Base-by-base conservation (phyloP, 805 yeast genomes). In the Candida pseudoglaebosa region DNA sequence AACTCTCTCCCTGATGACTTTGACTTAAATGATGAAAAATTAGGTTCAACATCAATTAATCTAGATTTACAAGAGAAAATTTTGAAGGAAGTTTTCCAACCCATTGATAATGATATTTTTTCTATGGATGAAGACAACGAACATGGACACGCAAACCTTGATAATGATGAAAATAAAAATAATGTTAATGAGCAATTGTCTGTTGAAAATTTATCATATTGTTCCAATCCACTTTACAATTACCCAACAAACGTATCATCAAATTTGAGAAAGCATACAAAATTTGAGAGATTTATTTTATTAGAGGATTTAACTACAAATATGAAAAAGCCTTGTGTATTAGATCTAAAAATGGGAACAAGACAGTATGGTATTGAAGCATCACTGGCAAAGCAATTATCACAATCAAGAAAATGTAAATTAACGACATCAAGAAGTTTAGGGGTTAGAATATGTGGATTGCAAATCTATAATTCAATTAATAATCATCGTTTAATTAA, bases 351-450 rank as follows among this genome's bases (percentile, higher is more conserved):
- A 57, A 93, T 93, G 98, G 99, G 99, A 0, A 91, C 99, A 0
- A 73, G 99, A 42, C 99, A 93, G 61, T 93, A 93, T 53, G 99
- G 99, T 7, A 83, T 91, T n/a, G 95, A 89, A 46, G 97, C 98
- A 0, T 71, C 73, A 4, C 58, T 63, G 10, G 64, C 78, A 35
- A 93, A 93, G 61, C 83, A 80, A 53, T 56, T 65, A 34, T 86
- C 96, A 1, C 99, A 93, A 63, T 65, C 86, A 24, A 70, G 71
- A 39, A 93, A 93, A 61, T 93, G 99, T 60, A 65, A 73, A 3
- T 62, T 69, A 40, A 91, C 98, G 0, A 91, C 98, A 0, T 82
- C 93, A 2, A 67, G 88, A 32, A 64, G 69, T 42, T 70, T 93
- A 24, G 99, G 99, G 6, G 95, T 89, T 1, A 70, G 99, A 39